Conservation (phyloP, 768 basidiomycete genomes). For the Amanita rubescens region DNA sequence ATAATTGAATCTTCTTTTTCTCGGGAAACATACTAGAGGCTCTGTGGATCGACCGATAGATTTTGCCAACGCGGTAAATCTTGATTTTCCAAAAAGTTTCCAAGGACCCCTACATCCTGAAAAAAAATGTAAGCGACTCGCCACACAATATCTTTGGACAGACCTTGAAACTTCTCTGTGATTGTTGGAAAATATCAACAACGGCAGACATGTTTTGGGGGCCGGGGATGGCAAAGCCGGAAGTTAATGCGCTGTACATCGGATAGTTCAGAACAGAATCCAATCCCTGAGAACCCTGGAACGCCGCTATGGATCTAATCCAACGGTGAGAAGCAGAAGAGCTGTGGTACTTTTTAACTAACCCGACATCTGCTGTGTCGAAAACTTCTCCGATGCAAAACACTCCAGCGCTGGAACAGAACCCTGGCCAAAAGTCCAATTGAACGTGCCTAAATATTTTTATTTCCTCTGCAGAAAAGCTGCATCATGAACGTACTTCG, state of each 20-base stretch:
- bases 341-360: constrained; percentile 8
- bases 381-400: constrained; percentile 85
- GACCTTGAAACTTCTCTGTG: constrained; percentile 46
- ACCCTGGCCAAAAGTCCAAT: constrained; percentile 67
- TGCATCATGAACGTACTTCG: constrained; percentile 28
- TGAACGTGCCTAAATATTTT: constrained; percentile 54
- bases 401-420: constrained; percentile 68
- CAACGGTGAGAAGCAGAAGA: neutral
- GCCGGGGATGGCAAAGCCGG: constrained; percentile 70
- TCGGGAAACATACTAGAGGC: constrained; percentile 42
- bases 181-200: constrained; percentile 41
- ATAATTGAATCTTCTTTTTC: no score
- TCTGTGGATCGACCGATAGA: constrained; percentile 64
- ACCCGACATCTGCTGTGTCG: constrained; percentile 47
- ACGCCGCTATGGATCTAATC: constrained; percentile 44
- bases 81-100: constrained; percentile 79
- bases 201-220: constrained; percentile 53
- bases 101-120: constrained; percentile 41
- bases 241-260: constrained; percentile 52
- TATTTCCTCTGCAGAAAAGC: neutral
- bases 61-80: constrained; percentile 72
- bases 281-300: constrained; percentile 53
- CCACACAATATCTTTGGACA: neutral
- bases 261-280: constrained; percentile 72
- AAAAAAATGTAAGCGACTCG: constrained; percentile 7